Base-by-base conservation (phyloP, 75 land plant genomes). In the Pinus taeda region DNA sequence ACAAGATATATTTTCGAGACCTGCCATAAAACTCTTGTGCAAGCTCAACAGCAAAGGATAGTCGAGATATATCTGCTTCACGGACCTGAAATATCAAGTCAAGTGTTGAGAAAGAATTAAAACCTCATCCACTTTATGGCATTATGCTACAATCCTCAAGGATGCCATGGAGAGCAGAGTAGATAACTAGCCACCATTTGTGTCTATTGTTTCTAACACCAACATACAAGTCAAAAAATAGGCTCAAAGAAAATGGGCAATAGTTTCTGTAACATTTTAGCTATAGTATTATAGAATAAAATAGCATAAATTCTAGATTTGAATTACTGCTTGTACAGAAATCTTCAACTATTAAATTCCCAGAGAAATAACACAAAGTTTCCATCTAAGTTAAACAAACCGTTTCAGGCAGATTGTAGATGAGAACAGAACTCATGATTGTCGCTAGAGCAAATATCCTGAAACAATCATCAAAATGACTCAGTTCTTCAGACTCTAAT, bases 381-480 rank as follows among this genome's bases (percentile, higher is more conserved):
- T 3, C 26, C 33, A 22, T 49, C 36, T 2, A 33, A 30, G 15
- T 21, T 60, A 53, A 73, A 91, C 93, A 71, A 71, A 93, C 96
- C 90, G 94, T 93, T 79, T 93, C 96, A 71, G 96, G 92, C 59
- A 93, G 80, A 74, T 93, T 93, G 80, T 93, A 93, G 15, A 93
- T 89, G 57, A 93, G 92, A 69, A 93, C 91, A 75, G 96, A 93
- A 77, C 96, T 93, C 89, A 93, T 62, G 14, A 93, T 84, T 37
- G 94, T 85, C 29, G 96, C 96, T 69, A 93, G 79, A 76, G 96
- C 96, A 84, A 93, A 93, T 49, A 93, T 93, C 87, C 96, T 93
- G 86, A 20, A 21, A 15, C 59, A 67, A 30, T 33, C 64, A 64
- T 58, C 60, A 39, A 24, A 36, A 18, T 4, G n/a, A 21, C 4